A percentile compares a stretch with the other conserved stretches of the same genome.
phyloP scores from a whole-genome alignment of 1,284 basidiomycete species.

The Apiotrichum porosum region DNA sequence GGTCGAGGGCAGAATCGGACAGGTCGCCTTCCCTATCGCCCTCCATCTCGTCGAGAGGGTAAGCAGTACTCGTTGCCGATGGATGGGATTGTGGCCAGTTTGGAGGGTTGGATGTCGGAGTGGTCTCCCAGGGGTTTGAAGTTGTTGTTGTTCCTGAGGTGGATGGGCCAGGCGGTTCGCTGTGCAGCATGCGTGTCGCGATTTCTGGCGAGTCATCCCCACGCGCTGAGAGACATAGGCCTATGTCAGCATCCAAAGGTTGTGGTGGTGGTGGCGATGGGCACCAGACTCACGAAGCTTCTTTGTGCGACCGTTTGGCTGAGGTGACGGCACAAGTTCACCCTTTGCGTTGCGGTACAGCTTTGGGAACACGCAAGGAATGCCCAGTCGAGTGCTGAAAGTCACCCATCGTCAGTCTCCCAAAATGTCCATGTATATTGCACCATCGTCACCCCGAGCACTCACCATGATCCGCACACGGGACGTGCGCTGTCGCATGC shows the following conservation, averaged over 20 bases:
- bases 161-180: background rate
- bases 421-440: too few relatives aligned
- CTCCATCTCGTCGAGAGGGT: conserved; percentile 4
- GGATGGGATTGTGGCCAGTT: conserved; percentile 5
- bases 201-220: conserved; percentile 6
- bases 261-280: background rate
- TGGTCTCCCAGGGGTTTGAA: conserved; percentile 10
- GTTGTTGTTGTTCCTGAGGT: background rate
- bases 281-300: conserved; percentile 12
- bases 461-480: conserved; percentile 20
- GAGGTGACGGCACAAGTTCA: conserved; percentile 21
- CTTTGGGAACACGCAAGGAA: conserved; percentile 24
- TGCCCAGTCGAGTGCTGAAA: conserved; percentile 16
- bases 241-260: too few relatives aligned
- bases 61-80: background rate
- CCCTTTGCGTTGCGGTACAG: conserved; percentile 21
- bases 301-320: conserved; percentile 24
- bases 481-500: conserved; percentile 18
- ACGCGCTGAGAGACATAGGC: conserved; percentile 5
- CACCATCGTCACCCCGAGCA: too few relatives aligned
- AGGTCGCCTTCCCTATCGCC: conserved; percentile 5
- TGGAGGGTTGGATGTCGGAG: background rate
- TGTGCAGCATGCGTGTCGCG: background rate
- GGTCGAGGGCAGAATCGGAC: conserved; percentile 13
- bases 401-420: too few relatives aligned